These are phyloP conservation scores for Nicotiana benthamiana DNA, from an alignment of 257 asterid genomes.

Conservation along the genomic window DNA sequence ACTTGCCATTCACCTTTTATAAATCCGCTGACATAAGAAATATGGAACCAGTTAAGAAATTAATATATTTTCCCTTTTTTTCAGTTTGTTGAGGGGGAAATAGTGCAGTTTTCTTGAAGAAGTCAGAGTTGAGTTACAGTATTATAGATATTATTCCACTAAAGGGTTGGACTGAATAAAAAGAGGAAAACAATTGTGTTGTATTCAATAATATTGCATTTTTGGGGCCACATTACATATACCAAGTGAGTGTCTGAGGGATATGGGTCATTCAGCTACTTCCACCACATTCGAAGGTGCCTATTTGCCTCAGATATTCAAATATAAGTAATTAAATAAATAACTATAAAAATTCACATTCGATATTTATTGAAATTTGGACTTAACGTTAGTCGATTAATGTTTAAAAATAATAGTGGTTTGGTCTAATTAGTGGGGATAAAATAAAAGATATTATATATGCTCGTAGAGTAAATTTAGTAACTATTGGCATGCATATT, in stretches of 20 bases:
- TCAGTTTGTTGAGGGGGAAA: not conserved
- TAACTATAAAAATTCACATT: too few relatives aligned
- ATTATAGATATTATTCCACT: not conserved
- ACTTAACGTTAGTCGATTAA: too few relatives aligned
- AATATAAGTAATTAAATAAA: too few relatives aligned
- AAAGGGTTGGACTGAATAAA: not conserved
- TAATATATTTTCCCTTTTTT: not conserved
- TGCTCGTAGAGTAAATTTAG: too few relatives aligned
- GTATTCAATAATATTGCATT: not conserved
- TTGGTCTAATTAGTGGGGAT: too few relatives aligned
- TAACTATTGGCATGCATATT: too few relatives aligned
- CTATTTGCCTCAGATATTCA: not conserved
- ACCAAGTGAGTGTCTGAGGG: not conserved
- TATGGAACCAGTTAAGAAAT: not conserved
- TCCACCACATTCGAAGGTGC: not conserved
- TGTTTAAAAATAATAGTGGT: too few relatives aligned
- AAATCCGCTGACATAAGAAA: not conserved
- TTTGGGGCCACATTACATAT: not conserved
- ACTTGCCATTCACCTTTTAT: not conserved
- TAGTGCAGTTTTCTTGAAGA: not conserved
- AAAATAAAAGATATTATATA: too few relatives aligned
- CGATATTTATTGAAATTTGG: too few relatives aligned
- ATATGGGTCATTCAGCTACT: not conserved
- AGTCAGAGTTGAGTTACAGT: not conserved
- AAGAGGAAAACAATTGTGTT: not conserved